Evolutionary conservation across 345 rosid species (phyloP), one percentile per base, ranked within the genome.

Genomic region (Aethionema arabicum): DNA sequence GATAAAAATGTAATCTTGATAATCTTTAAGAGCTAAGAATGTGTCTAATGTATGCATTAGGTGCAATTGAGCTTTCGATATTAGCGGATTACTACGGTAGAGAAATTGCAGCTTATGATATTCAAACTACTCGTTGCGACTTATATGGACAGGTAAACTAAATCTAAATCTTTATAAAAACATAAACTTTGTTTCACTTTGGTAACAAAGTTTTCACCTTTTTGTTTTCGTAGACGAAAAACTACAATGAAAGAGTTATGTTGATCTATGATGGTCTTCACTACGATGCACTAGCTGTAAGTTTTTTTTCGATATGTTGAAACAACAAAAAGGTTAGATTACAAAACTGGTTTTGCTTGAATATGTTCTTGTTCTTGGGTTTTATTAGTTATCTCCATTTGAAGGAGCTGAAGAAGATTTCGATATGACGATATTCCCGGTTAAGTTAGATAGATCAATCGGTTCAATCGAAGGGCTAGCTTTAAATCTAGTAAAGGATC

Each of bases 51-150:
- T 10, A 45, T 57, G 36, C 3, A 21, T 56, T 57, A 92, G 99
- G 99, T 79, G 99, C 99, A 27, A 87, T 93, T 74, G 99, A 93
- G 75, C 95, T 93, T 61, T 80, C 97, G 7, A 87, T 90, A 74
- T 76, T 93, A 75, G 87, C 95, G 27, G 90, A 79, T 61, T 81
- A 85, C 59, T 90, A 85, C 65, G 87, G 85, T 61, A 81, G 84
- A 13, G 96, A 90, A 78, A 93, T 93, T 45, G 92, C 82, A 16
- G 99, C 96, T 27, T 93, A 85, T 56, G 97, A 93, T 70, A 93
- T 93, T 70, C 95, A 90, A 66, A 87, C 99, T 29, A 36, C 74
- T 11, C 77, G 97, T 45, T 87, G 99, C 78, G 96, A 93, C 78
- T 66, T 93, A 82, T 93, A 93, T 65, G 97, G 99, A 65, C 90